A percentile compares a stretch with the other conserved stretches of the same genome.
Evolutionary conservation across 2,329 filamentous ascomycete species (phyloP).

Genomic region (Dichotomopilus funicola): DNA sequence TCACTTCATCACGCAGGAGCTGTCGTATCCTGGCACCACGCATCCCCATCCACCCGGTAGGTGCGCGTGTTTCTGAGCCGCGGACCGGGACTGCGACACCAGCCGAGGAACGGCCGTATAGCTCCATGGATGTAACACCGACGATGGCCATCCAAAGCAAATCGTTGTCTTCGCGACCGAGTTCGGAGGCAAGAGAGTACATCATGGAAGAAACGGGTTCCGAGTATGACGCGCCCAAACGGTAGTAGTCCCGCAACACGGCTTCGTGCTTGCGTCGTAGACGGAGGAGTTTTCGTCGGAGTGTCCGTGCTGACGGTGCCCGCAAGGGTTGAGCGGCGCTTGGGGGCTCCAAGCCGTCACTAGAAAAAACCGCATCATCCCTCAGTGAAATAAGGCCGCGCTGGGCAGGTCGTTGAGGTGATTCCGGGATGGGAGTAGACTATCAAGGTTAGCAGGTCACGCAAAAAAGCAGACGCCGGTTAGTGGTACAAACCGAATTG

Average conservation of each 20-base stretch:
- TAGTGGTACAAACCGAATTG: constrained; percentile 62
- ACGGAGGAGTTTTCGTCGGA: constrained; percentile 67
- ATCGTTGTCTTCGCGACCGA: constrained; percentile 95
- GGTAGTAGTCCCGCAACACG: constrained; percentile 76
- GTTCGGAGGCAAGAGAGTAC: constrained; percentile 88
- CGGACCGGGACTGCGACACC: constrained; percentile 61
- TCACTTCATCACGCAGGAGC: constrained; percentile 85
- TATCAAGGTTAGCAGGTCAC: constrained; percentile 34
- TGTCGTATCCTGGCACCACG: constrained; percentile 79
- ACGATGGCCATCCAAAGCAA: constrained; percentile 92
- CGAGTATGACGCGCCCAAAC: constrained; percentile 80
- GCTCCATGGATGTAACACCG: constrained; percentile 86
- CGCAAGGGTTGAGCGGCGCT: constrained; percentile 53
- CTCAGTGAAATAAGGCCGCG: constrained; percentile 53
- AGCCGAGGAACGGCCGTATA: constrained; percentile 79
- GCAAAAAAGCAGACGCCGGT: not conserved
- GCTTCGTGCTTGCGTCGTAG: constrained; percentile 71
- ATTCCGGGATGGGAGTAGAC: constrained; percentile 60
- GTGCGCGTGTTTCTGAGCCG: constrained; percentile 48
- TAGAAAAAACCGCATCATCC: constrained; percentile 41
- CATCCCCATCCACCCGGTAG: constrained; percentile 71
- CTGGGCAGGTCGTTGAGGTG: constrained; percentile 54
- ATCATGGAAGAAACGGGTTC: constrained; percentile 92
- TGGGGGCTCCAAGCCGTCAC: constrained; percentile 46
- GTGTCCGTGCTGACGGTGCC: constrained; percentile 61